These are phyloP conservation scores for Penicillium cinerascens DNA, from an alignment of 495 filamentous ascomycete species.

Conservation along the genomic window DNA sequence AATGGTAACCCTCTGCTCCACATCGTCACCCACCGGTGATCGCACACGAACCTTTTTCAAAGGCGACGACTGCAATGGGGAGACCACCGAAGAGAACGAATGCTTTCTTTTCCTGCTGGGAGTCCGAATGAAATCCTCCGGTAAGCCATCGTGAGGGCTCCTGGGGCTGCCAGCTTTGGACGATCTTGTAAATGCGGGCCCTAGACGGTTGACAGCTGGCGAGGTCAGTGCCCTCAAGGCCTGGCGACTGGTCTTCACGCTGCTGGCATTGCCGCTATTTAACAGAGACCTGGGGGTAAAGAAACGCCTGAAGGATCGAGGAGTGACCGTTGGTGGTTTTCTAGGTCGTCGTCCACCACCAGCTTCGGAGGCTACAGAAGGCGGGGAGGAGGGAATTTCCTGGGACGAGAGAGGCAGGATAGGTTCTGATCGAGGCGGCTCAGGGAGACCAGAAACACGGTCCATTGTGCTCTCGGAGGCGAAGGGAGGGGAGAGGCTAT, in stretches of 20 bases:
- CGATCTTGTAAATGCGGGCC: conserved; percentile 43
- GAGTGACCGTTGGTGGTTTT: conserved; percentile 60
- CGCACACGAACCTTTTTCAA: conserved; percentile 40
- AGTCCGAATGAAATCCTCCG: conserved; percentile 31
- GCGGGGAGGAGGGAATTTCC: conserved; percentile 46
- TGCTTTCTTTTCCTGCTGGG: conserved; percentile 45
- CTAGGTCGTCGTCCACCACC: conserved; percentile 39
- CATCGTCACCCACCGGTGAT: conserved; percentile 31
- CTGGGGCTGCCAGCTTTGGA: conserved; percentile 32
- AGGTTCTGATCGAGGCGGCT: conserved; percentile 43
- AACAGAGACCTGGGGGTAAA: conserved; percentile 67
- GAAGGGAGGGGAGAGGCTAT: conserved; percentile 9
- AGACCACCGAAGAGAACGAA: conserved; percentile 45
- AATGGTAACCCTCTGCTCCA: conserved; percentile 28
- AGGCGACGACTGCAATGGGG: conserved; percentile 56
- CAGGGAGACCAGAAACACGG: conserved; percentile 33
- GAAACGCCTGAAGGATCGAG: conserved; percentile 73
- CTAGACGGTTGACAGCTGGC: conserved; percentile 57
- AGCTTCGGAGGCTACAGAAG: conserved; percentile 44
- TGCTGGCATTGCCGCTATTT: conserved; percentile 37
- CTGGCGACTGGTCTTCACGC: conserved; percentile 54
- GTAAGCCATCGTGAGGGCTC: conserved; percentile 24
- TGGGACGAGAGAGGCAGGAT: conserved; percentile 32
- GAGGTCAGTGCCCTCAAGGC: conserved; percentile 69
- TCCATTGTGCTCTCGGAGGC: conserved; percentile 34